phyloP scores from a whole-genome alignment of 345 rosid genomes.

The Hibiscus trionum region DNA sequence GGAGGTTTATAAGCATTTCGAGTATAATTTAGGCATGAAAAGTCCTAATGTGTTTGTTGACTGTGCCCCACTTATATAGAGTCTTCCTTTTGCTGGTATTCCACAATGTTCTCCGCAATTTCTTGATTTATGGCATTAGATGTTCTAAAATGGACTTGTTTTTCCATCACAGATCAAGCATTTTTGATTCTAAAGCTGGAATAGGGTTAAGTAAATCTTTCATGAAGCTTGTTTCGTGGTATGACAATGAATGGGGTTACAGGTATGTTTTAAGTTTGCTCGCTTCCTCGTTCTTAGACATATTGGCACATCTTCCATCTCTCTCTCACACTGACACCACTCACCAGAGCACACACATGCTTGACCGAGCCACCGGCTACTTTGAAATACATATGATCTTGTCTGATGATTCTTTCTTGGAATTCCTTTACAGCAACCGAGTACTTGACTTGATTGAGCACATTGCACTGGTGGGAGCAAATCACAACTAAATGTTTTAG shows the following conservation, averaged over 20 bases:
- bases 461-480: conserved; percentile 84
- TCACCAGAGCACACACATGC: not conserved
- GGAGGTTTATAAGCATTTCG: not conserved
- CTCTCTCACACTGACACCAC: not conserved
- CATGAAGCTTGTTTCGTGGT: conserved; percentile 92
- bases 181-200: conserved; percentile 97
- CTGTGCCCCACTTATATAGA: not conserved
- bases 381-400: not conserved
- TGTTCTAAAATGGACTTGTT: not conserved
- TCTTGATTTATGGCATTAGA: not conserved
- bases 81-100: not conserved
- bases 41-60: too few relatives aligned
- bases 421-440: conserved; percentile 56
- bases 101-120: not conserved
- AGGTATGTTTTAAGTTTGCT: conserved; percentile 42
- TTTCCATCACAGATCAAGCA: conserved; percentile 66
- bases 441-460: conserved; percentile 92
- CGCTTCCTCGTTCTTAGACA: not conserved
- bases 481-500: conserved; percentile 19
- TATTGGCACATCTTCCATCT: not conserved
- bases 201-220: conserved; percentile 76
- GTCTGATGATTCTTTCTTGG: not conserved
- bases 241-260: conserved; percentile 99
- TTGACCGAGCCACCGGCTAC: not conserved
- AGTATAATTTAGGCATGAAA: not conserved